These are phyloP conservation scores for Sugiyamaella castrensis DNA, from an alignment of 1,139 yeast species.

Conservation along the genomic window DNA sequence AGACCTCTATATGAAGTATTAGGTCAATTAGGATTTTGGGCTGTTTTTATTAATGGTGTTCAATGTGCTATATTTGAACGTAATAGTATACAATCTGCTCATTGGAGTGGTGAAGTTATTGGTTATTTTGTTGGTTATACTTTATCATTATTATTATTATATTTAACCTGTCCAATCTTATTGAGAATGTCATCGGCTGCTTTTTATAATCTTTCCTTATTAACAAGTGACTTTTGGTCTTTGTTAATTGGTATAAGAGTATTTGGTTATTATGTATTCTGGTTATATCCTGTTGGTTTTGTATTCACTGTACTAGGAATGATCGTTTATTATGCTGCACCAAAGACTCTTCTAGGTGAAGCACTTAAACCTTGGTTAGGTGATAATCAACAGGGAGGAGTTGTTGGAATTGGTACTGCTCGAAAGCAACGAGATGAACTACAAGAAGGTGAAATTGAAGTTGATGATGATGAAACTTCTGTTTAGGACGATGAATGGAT, in stretches of 20 bases:
- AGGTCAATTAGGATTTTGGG: constrained; percentile 45
- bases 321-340: constrained; percentile 41
- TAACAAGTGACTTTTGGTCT: constrained; percentile 47
- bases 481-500: not conserved
- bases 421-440: constrained; percentile 20
- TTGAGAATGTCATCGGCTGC: constrained; percentile 48
- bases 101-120: constrained; percentile 41
- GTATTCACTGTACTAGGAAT: constrained; percentile 43
- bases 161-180: constrained; percentile 43
- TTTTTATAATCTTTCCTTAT: constrained; percentile 43
- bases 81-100: constrained; percentile 36
- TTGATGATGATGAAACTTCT: not conserved
- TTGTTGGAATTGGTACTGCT: constrained; percentile 45
- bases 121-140: constrained; percentile 46
- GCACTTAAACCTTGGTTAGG: constrained; percentile 48
- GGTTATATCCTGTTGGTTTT: constrained; percentile 48
- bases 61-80: constrained; percentile 45
- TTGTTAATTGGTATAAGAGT: constrained; percentile 43
- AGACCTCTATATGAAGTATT: constrained; percentile 45
- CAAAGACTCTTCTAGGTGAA: constrained; percentile 39
- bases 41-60: constrained; percentile 42
- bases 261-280: constrained; percentile 44
- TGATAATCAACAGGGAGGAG: constrained; percentile 39
- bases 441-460: constrained; percentile 1
- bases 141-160: constrained; percentile 39